Percentiles rank a stretch among this genome's conserved stretches.
These are phyloP conservation scores for Syzygium syzygioides DNA, from an alignment of 441 rosid genomes.

Conservation along the genomic window DNA sequence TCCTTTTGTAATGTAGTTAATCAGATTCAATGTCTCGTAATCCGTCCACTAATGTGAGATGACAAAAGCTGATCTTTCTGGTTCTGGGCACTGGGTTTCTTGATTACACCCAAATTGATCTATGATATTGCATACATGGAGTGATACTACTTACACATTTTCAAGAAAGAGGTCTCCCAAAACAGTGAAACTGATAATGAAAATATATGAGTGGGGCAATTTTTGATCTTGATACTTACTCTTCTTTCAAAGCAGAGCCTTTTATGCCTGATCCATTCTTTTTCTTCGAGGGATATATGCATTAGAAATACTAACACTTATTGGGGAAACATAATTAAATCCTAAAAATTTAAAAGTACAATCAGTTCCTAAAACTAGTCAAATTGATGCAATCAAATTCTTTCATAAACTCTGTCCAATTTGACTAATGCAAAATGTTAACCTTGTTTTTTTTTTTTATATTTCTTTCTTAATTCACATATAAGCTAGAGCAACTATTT, in stretches of 20 bases:
- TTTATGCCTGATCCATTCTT: neutral
- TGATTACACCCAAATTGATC: neutral
- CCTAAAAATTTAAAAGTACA: too few species aligned
- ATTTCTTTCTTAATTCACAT: too few species aligned
- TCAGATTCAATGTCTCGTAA: neutral
- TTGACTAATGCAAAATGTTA: too few species aligned
- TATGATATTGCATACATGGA: neutral
- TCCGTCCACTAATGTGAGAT: neutral
- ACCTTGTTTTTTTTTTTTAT: too few species aligned
- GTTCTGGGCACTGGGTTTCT: neutral
- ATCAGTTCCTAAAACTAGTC: too few species aligned
- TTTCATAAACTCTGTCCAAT: too few species aligned
- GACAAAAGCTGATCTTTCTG: neutral
- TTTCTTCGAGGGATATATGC: neutral
- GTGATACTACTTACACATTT: neutral
- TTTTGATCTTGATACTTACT: neutral
- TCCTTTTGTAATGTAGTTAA: constrained; percentile 18
- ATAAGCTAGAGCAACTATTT: neutral
- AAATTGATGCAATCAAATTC: too few species aligned
- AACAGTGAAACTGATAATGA: neutral
- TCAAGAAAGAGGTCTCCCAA: neutral
- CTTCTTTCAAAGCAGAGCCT: neutral
- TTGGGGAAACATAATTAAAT: too few species aligned
- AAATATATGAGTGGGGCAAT: neutral
- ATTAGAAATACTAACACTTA: neutral